Conservation (phyloP, 208 protist species). For the Acanthamoeba quina region DNA sequence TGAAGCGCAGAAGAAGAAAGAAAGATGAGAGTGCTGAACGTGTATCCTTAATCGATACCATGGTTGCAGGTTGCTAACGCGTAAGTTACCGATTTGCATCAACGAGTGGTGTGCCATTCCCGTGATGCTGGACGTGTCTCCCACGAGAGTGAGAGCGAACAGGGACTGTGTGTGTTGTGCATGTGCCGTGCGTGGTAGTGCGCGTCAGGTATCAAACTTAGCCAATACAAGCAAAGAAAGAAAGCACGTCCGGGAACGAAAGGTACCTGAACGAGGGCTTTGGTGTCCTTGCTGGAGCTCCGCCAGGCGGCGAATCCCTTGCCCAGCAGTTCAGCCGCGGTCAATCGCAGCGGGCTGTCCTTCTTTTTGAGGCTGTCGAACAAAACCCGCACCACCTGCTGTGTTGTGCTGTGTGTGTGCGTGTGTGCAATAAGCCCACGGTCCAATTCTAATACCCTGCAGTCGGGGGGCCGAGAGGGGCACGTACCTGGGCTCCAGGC, state of each 20-base stretch:
- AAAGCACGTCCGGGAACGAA: not conserved
- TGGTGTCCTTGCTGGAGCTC: slow-evolving; percentile 18
- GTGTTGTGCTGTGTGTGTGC: too few relatives aligned
- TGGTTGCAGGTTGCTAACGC: not conserved
- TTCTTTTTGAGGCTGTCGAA: slow-evolving; percentile 7
- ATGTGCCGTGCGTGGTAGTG: not conserved
- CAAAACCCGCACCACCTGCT: not conserved
- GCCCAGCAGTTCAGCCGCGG: slow-evolving; percentile 58
- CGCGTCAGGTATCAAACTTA: not conserved
- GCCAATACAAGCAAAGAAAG: not conserved
- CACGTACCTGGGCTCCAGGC: not conserved
- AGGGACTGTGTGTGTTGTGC: not conserved
- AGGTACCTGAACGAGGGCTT: slow-evolving; percentile 31
- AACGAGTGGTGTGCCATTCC: slow-evolving; percentile 19
- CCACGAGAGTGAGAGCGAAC: not conserved
- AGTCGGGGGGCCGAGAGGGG: not conserved
- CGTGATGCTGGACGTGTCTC: not conserved
- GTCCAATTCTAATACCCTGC: too few relatives aligned
- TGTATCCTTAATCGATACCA: not conserved
- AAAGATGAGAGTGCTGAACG: not conserved
- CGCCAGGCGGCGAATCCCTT: slow-evolving; percentile 46
- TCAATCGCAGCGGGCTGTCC: slow-evolving; percentile 37
- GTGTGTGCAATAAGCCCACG: too few relatives aligned
- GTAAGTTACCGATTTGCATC: slow-evolving; percentile 23
- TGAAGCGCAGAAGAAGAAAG: not conserved